Evolutionary conservation across 371 early-diverging fungal species (phyloP).

Genomic region (Haplosporangium sp.): DNA sequence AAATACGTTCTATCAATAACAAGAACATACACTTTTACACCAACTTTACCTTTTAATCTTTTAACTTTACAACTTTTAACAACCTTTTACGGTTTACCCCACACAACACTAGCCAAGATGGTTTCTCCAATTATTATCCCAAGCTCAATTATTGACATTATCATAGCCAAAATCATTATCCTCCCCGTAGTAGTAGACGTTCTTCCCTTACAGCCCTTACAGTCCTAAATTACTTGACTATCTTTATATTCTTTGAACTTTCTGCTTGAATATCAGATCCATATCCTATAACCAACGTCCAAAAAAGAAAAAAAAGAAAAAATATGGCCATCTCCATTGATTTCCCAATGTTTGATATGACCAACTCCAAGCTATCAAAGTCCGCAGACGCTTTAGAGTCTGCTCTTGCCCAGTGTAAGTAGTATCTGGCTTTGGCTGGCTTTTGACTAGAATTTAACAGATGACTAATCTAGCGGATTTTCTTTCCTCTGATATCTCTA

Average conservation of each 20-base stretch:
- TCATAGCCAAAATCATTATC: conserved; percentile 31
- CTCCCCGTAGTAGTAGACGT: conserved; percentile 30
- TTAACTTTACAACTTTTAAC: conserved; percentile 22
- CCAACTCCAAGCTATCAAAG: conserved; percentile 48
- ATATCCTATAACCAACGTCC: background rate
- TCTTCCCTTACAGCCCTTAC: conserved; percentile 41
- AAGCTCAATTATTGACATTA: conserved; percentile 38
- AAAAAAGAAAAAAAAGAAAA: background rate
- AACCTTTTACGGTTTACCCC: conserved; percentile 39
- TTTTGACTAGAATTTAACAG: background rate
- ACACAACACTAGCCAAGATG: conserved; percentile 36
- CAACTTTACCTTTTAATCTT: conserved; percentile 5
- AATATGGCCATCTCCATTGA: conserved; percentile 50
- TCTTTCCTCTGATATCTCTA: background rate
- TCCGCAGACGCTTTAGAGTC: conserved; percentile 52
- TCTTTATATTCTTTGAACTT: conserved; percentile 12
- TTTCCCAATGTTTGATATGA: conserved; percentile 50
- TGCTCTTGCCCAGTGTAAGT: conserved; percentile 56
- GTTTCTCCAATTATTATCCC: conserved; percentile 51
- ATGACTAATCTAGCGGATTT: background rate
- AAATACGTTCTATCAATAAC: conserved; percentile 13
- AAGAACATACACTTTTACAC: conserved; percentile 21
- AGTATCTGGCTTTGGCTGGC: background rate
- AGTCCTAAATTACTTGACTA: conserved; percentile 20
- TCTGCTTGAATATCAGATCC: background rate